Evolutionary conservation across 768 basidiomycete species (phyloP).

Genomic region (Rubroboletus satanas): DNA sequence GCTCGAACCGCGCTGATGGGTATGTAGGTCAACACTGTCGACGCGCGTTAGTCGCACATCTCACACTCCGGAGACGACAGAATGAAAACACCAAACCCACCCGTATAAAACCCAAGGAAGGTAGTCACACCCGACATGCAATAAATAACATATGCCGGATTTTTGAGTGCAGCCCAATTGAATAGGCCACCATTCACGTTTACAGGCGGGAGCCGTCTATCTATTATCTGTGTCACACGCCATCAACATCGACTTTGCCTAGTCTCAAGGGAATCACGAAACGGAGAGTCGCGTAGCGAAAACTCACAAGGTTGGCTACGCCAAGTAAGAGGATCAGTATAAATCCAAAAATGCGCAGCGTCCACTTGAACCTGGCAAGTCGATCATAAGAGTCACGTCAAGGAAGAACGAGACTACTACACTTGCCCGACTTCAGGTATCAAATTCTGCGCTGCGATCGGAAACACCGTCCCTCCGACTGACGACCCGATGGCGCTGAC

Average conservation of each 20-base stretch:
- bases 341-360: slow-evolving; percentile 67
- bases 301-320: slow-evolving; percentile 48
- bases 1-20: slow-evolving; percentile 50
- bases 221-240: slow-evolving; percentile 21
- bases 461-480: slow-evolving; percentile 64
- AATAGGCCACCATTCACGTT: slow-evolving; percentile 55
- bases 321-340: slow-evolving; percentile 51
- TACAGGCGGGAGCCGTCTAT: slow-evolving; percentile 51
- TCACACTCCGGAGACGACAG: no score
- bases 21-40: slow-evolving; percentile 65
- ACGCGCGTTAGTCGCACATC: not conserved
- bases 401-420: not conserved
- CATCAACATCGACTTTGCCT: not conserved
- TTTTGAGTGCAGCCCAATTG: slow-evolving; percentile 48
- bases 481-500: slow-evolving; percentile 62
- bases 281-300: not conserved
- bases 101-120: slow-evolving; percentile 70
- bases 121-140: slow-evolving; percentile 50
- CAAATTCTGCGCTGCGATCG: slow-evolving; percentile 55
- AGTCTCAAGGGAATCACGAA: not conserved
- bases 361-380: slow-evolving; percentile 67
- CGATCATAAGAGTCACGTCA: not conserved
- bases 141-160: slow-evolving; percentile 49
- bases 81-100: slow-evolving; percentile 29
- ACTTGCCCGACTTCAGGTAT: slow-evolving; percentile 53